A percentile compares a stretch with the other conserved stretches of the same genome.
Evolutionary conservation across 1,284 basidiomycete species (phyloP).

Genomic region (Ceratobasidium sp.): DNA sequence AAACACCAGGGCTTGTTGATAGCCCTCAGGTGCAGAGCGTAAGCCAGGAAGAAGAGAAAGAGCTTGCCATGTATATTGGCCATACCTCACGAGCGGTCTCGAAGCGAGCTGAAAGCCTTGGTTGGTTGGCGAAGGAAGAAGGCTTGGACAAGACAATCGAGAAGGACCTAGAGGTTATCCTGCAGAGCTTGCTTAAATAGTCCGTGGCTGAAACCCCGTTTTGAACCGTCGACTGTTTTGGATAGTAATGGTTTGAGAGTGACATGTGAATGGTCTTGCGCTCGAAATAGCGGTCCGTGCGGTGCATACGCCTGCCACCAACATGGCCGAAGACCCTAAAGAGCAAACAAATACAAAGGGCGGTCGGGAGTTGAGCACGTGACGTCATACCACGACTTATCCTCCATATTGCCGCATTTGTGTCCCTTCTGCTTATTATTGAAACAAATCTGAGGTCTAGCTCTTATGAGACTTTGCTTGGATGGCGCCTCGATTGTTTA

Average conservation of each 20-base stretch:
- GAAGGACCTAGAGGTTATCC: slow-evolving; percentile 8
- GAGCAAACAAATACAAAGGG: neutral
- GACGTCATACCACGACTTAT: no score
- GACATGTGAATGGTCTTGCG: neutral
- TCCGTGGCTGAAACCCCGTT: neutral
- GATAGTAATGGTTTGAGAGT: neutral
- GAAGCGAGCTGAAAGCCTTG: neutral
- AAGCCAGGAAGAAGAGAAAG: slow-evolving; percentile 3
- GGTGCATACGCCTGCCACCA: neutral
- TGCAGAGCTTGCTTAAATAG: neutral
- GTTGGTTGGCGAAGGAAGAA: slow-evolving; percentile 15
- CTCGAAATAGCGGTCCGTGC: neutral
- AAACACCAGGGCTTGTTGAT: slow-evolving; percentile 13
- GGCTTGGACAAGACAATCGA: neutral
- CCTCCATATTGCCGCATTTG: no score
- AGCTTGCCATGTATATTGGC: slow-evolving; percentile 2
- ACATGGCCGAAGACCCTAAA: neutral
- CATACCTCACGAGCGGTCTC: neutral
- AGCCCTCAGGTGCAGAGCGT: slow-evolving; percentile 1
- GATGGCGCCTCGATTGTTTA: no score
- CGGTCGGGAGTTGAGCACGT: no score
- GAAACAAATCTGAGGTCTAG: no score
- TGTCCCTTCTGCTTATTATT: no score
- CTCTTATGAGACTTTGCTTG: no score
- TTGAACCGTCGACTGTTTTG: neutral